These are phyloP conservation scores for Auxenochlorella pyrenoidosa DNA, from an alignment of 139 green algal genomes.

Conservation along the genomic window DNA sequence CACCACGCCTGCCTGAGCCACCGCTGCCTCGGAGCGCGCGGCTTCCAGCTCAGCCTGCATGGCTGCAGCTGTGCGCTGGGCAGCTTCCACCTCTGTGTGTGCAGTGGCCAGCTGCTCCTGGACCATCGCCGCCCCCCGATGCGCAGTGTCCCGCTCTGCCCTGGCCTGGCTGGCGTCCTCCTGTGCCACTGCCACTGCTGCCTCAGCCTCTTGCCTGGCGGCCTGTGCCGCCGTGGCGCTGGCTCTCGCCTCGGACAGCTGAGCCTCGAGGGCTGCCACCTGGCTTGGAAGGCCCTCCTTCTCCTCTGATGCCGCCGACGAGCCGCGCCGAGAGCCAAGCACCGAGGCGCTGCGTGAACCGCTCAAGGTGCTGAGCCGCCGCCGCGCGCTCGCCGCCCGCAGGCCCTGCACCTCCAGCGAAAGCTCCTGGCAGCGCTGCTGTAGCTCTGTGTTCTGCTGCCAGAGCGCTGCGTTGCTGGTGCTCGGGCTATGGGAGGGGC, in stretches of 20 bases:
- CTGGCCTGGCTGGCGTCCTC: too few species aligned
- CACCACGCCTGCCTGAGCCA: not conserved
- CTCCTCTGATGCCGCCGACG: not conserved
- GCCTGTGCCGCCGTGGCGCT: not conserved
- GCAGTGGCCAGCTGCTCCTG: not conserved
- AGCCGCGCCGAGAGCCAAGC: not conserved
- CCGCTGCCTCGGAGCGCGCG: not conserved
- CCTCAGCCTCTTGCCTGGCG: not conserved
- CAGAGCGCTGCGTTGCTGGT: slow-evolving; percentile 2
- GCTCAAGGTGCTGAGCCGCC: not conserved
- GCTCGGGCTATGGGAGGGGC: not conserved
- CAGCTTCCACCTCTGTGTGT: not conserved
- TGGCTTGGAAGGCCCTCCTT: not conserved
- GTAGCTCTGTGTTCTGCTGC: slow-evolving; percentile 3
- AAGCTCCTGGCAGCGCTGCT: not conserved
- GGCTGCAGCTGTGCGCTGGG: too few species aligned
- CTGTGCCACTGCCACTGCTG: not conserved
- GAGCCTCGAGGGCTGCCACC: not conserved
- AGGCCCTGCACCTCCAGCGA: not conserved
- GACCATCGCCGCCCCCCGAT: not conserved
- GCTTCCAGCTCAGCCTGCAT: not conserved
- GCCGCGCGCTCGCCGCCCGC: not conserved
- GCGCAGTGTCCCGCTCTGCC: not conserved
- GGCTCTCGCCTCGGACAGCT: not conserved
- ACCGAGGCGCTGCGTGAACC: not conserved